A percentile compares a stretch with the other conserved stretches of the same genome.
Conservation (phyloP, 108 stramenopile genomes). For the Skeletonema tropicum region DNA sequence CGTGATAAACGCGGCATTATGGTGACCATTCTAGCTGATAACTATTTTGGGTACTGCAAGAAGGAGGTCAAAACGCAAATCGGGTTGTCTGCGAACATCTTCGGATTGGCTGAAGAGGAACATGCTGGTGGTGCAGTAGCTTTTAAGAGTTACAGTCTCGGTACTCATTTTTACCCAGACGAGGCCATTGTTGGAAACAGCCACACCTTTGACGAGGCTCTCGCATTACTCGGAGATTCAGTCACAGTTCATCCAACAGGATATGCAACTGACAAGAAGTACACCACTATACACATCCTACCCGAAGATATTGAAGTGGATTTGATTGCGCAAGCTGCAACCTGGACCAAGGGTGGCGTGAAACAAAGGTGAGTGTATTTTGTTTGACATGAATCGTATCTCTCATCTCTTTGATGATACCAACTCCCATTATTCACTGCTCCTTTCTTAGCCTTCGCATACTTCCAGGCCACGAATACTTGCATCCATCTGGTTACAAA, state of each 20-base stretch:
- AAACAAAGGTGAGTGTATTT: no score
- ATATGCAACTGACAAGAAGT: conserved; percentile 63
- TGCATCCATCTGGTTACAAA: conserved; percentile 61
- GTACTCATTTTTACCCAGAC: conserved; percentile 54
- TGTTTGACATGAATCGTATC: no score
- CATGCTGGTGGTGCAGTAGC: conserved; percentile 67
- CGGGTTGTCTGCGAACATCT: conserved; percentile 58
- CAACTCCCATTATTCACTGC: no score
- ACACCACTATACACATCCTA: conserved; percentile 55
- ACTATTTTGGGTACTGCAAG: conserved; percentile 69
- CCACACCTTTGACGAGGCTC: conserved; percentile 49
- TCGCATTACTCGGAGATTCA: conserved; percentile 52
- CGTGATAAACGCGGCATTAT: conserved; percentile 67
- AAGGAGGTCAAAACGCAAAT: conserved; percentile 70
- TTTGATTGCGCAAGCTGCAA: conserved; percentile 45
- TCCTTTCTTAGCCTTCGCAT: conserved; percentile 55
- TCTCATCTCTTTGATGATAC: no score
- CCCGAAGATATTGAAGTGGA: conserved; percentile 59
- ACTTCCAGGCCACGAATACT: conserved; percentile 54
- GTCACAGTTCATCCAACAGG: conserved; percentile 54
- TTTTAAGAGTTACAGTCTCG: conserved; percentile 56
- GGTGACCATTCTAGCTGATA: conserved; percentile 68
- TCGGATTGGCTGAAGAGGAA: conserved; percentile 62
- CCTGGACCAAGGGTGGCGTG: conserved; percentile 49
- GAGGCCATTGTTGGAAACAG: conserved; percentile 37